Percentiles rank a stretch among this genome's conserved stretches.
Conservation (phyloP, 2,329 filamentous ascomycete species). For the Tolypocladium ophioglossoides region DNA sequence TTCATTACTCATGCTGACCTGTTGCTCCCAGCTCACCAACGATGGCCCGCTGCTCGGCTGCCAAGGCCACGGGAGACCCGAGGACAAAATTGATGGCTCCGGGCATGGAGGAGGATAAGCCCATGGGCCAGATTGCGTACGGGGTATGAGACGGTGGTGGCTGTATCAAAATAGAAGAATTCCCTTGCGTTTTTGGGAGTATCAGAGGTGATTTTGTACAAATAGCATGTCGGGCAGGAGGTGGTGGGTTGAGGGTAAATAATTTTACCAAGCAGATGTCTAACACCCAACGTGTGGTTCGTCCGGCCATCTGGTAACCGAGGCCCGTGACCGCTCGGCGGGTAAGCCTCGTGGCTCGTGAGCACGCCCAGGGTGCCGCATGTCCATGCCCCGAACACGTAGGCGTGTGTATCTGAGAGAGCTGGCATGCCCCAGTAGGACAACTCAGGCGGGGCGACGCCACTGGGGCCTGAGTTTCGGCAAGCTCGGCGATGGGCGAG, state of each 20-base stretch:
- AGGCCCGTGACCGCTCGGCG: background rate
- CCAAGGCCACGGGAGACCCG: conserved; percentile 73
- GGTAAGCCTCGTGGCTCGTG: no score
- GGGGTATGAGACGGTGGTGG: conserved; percentile 31
- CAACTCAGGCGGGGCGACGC: background rate
- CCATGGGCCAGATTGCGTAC: conserved; percentile 51
- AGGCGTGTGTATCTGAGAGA: background rate
- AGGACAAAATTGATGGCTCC: conserved; percentile 72
- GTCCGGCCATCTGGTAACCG: background rate
- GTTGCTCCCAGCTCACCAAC: conserved; percentile 67
- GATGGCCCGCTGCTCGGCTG: conserved; percentile 93
- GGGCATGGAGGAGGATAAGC: conserved; percentile 53
- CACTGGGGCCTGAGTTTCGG: background rate
- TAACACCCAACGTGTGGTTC: background rate
- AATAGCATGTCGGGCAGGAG: conserved; percentile 21
- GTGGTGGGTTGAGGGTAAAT: conserved; percentile 9
- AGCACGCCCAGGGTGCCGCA: background rate
- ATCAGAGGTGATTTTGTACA: conserved; percentile 21
- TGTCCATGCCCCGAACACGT: no score
- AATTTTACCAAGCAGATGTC: conserved; percentile 5
- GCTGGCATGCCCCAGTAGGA: background rate
- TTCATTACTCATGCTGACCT: conserved; percentile 10
- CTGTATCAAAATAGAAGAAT: conserved; percentile 24
- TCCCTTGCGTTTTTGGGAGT: conserved; percentile 20
- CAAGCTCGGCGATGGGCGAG: background rate